phyloP scores from a whole-genome alignment of 2,329 filamentous ascomycete species.

The Daldinia eschscholtzii region DNA sequence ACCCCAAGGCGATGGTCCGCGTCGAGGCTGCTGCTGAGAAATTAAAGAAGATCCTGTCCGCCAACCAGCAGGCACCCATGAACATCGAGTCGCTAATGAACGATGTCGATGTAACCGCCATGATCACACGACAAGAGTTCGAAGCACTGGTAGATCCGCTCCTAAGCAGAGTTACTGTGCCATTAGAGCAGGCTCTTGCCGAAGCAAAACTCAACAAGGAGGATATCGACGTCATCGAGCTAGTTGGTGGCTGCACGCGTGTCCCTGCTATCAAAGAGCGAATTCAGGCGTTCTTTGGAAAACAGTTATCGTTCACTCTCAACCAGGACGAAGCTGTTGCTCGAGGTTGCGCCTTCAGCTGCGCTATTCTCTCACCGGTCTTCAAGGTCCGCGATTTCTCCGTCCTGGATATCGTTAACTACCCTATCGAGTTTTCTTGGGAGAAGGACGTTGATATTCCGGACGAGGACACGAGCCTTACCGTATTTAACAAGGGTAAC shows the following conservation, averaged over 20 bases:
- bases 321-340: constrained; percentile 99
- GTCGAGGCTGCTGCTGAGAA: constrained; percentile 93
- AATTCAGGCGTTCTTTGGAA: constrained; percentile 92
- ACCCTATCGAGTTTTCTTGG: constrained; percentile 99
- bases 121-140: constrained; percentile 94
- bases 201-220: constrained; percentile 91
- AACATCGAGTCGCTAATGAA: constrained; percentile 99
- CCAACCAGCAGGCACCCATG: constrained; percentile 90
- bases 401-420: constrained; percentile 96
- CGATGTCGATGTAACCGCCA: constrained; percentile 88
- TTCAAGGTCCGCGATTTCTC: constrained; percentile 99
- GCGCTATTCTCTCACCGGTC: constrained; percentile 94
- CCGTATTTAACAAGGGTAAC: constrained; percentile 97
- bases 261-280: constrained; percentile 92
- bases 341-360: constrained; percentile 95
- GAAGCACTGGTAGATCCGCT: constrained; percentile 91
- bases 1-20: constrained; percentile 89
- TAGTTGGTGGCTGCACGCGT: constrained; percentile 95
- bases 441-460: constrained; percentile 98
- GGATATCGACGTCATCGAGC: constrained; percentile 92
- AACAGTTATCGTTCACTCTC: constrained; percentile 92
- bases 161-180: constrained; percentile 76
- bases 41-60: constrained; percentile 97
- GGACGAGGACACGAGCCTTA: constrained; percentile 96
- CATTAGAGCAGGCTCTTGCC: constrained; percentile 91